Conservation (phyloP, 805 yeast genomes). For the Nematodospora valgi region DNA sequence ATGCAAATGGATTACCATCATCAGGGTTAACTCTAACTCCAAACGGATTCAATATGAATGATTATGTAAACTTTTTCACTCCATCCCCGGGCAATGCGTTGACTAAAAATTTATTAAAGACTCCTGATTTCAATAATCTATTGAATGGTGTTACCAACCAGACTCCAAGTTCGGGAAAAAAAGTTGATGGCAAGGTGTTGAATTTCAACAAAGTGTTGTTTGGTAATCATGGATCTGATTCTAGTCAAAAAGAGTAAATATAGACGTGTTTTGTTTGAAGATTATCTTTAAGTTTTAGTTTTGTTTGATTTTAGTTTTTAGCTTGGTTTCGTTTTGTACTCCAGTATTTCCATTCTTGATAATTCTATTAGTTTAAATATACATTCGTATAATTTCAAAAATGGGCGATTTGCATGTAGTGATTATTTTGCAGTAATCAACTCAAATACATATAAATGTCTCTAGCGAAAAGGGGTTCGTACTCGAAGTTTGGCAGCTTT, state of each 20-base stretch:
- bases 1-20: conserved; percentile 34
- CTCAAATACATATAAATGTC: no score
- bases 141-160: conserved; percentile 14
- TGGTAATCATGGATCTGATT: conserved; percentile 6
- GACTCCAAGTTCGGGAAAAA: conserved; percentile 7
- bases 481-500: no score
- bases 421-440: no score
- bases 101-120: conserved; percentile 28
- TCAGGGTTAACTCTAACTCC: conserved; percentile 47
- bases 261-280: no score
- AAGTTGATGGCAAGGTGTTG: conserved; percentile 42
- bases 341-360: no score
- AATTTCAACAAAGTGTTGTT: conserved; percentile 40
- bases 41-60: conserved; percentile 77
- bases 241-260: not conserved
- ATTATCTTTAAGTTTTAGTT: no score
- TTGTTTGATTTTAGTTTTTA: no score
- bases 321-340: no score
- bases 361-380: no score
- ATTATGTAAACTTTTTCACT: conserved; percentile 74
- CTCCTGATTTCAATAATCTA: conserved; percentile 40
- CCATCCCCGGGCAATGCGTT: conserved; percentile 54
- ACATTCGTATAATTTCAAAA: no score
- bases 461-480: no score
- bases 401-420: no score